Evolutionary conservation across 164 flowering plant species (phyloP).

Genomic region (Vitis vinifera): ASM3070453v1 NC_081811.1:1449501-1450000

Average conservation of each 20-base stretch:
- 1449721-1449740: slow-evolving; percentile 60
- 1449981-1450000: slow-evolving; percentile 50
- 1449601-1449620: slow-evolving; percentile 72
- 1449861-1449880: slow-evolving; percentile 36
- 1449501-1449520: slow-evolving; percentile 22
- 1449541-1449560: slow-evolving; percentile 38
- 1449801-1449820: slow-evolving; percentile 54
- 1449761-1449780: slow-evolving; percentile 94
- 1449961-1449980: slow-evolving; percentile 25
- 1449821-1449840: slow-evolving; percentile 25
- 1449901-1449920: slow-evolving; percentile 10
- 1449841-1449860: slow-evolving; percentile 13
- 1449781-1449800: slow-evolving; percentile 83
- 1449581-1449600: slow-evolving; percentile 82
- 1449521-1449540: slow-evolving; percentile 45
- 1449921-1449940: slow-evolving; percentile 31
- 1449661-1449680: slow-evolving; percentile 72
- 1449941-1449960: slow-evolving; percentile 7
- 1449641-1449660: slow-evolving; percentile 83
- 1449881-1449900: slow-evolving; percentile 21
- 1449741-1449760: slow-evolving; percentile 90
- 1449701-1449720: slow-evolving; percentile 64
- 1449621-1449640: slow-evolving; percentile 18
- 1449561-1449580: slow-evolving; percentile 65
- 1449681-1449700: slow-evolving; percentile 32